Evolutionary conservation across 2,329 filamentous ascomycete genomes (phyloP).

Genomic region (Pseudogymnoascus sp.): DNA sequence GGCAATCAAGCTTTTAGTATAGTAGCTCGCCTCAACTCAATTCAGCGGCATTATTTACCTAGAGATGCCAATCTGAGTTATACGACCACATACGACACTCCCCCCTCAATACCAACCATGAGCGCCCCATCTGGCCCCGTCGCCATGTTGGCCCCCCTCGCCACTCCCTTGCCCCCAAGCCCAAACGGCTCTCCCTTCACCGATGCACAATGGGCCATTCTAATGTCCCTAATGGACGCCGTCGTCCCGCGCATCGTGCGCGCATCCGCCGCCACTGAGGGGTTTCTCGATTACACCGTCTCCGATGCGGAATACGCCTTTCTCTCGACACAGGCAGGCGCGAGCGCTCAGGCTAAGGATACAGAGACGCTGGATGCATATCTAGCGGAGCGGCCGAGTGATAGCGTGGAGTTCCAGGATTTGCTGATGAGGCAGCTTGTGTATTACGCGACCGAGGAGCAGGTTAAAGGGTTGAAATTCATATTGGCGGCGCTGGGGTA

Average conservation of each 20-base stretch:
- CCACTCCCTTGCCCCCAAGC: not conserved
- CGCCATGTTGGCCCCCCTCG: not conserved
- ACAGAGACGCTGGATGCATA: conserved; percentile 42
- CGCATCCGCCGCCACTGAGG: conserved; percentile 12
- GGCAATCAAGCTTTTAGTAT: not conserved
- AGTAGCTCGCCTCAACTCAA: not conserved
- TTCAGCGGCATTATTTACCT: not conserved
- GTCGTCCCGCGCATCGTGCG: conserved; percentile 50
- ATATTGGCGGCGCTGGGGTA: conserved; percentile 25
- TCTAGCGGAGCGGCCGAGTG: conserved; percentile 43
- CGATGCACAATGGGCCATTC: conserved; percentile 44
- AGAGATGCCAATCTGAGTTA: not conserved
- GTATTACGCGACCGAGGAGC: conserved; percentile 20
- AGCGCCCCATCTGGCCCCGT: not conserved
- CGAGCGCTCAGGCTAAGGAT: conserved; percentile 30
- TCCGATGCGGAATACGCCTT: not conserved
- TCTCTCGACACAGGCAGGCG: not conserved
- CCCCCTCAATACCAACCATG: not conserved
- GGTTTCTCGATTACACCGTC: not conserved
- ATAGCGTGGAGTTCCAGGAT: conserved; percentile 45
- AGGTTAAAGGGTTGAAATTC: conserved; percentile 21
- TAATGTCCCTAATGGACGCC: conserved; percentile 48
- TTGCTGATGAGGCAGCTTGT: conserved; percentile 39
- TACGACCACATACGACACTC: not conserved
- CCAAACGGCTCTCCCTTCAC: conserved; percentile 27